Percentiles rank a stretch among this genome's conserved stretches.
These are phyloP conservation scores for Solanum chilense DNA, from an alignment of 257 asterid species.

Conservation along the genomic window DNA sequence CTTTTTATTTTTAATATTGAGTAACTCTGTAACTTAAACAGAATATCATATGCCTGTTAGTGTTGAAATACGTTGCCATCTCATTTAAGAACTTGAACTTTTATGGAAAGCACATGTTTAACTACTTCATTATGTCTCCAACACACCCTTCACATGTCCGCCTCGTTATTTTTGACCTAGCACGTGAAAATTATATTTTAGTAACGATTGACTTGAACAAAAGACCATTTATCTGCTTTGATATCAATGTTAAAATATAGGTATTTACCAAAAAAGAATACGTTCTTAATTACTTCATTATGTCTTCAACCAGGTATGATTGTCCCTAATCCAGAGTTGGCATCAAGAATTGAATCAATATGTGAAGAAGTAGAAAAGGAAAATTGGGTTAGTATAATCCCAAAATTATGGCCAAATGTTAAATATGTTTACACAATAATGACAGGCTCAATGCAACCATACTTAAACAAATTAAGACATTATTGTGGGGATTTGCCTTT, in stretches of 20 bases:
- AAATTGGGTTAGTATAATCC: constrained; percentile 53
- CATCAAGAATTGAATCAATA: constrained; percentile 22
- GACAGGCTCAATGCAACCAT: constrained; percentile 88
- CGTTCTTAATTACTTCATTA: neutral
- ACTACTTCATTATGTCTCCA: neutral
- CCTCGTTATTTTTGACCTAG: neutral
- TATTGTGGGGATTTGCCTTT: constrained; percentile 55
- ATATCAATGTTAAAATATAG: neutral
- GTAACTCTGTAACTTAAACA: neutral
- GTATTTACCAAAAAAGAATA: neutral
- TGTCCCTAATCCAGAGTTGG: constrained; percentile 41
- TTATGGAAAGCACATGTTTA: no score
- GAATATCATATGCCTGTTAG: neutral
- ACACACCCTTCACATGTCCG: neutral
- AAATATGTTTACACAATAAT: constrained; percentile 62
- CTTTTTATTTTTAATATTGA: neutral
- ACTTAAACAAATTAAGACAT: constrained; percentile 48
- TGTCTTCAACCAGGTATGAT: neutral
- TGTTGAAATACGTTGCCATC: neutral
- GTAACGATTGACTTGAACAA: neutral
- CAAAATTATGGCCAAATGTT: constrained; percentile 67
- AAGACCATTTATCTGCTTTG: neutral
- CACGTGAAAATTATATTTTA: neutral
- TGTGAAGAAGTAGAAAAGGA: constrained; percentile 35
- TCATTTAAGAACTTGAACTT: neutral